Evolutionary conservation across 305 asterid genomes (phyloP), one percentile per base, ranked within the genome.

Genomic region (Withania somnifera): DNA sequence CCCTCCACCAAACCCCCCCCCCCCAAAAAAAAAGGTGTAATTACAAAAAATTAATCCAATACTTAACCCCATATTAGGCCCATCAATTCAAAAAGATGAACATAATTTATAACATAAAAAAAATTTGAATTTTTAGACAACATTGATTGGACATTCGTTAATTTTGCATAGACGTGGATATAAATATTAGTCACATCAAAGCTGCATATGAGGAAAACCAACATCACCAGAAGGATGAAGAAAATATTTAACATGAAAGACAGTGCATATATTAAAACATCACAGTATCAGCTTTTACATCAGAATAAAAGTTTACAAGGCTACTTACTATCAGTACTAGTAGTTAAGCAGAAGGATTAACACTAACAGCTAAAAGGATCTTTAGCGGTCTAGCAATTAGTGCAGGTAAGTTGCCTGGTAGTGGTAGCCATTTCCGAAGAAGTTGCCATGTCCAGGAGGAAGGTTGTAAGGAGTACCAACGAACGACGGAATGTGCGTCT

Each of bases 341-440:
- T 86, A 78, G 88, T 80, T 80, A 84, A 89, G 87, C 79, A 84
- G 36, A 83, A 84, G 87, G 92, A 93, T 90, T 91, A 92, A 87
- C 91, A 86, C 95, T 93, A 91, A 84, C 71, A 88, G 95, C 92
- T 88, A 94, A 80, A 90, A 82, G 66, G 90, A 93, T 89, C 90
- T 86, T 83, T 71, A 90, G 87, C 92, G 87, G 82, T 87, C 95
- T 88, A 90, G 91, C 82, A 87, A 96, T 94, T 89, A 96, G 98
- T 94, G 98, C 93, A 96, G 89, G 90, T 93, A 96, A 69, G 98
- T 92, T 26, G 97, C 87, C 89, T 93, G 98, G 84, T 96, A 96
- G 91, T 94, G 99, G 89, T 90, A 96, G 10, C 90, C 95, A 80
- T 89, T 89, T 56, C 95, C 98, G 19, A 94, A 93, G 98, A 93